Percentiles rank a stretch among this genome's conserved stretches.
Evolutionary conservation across 2,329 filamentous ascomycete species (phyloP).

Genomic region (Cordyceps cicadae): DNA sequence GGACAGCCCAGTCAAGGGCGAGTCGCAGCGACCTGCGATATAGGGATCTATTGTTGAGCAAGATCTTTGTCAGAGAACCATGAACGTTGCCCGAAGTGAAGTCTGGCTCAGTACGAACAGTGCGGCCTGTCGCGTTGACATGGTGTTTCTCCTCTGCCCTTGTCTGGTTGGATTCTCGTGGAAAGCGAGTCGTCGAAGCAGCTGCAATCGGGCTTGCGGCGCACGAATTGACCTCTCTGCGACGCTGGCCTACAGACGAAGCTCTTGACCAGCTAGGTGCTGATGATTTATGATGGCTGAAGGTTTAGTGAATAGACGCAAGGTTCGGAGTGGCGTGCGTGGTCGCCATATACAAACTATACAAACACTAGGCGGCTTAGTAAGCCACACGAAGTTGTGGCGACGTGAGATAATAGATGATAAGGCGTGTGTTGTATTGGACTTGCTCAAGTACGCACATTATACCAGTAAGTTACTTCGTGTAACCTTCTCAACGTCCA

Average conservation of each 20-base stretch:
- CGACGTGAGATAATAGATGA: background rate
- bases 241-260: background rate
- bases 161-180: background rate
- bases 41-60: constrained; percentile 49
- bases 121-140: constrained; percentile 41
- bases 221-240: background rate
- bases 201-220: background rate
- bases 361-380: background rate
- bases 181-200: background rate
- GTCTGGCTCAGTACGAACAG: constrained; percentile 32
- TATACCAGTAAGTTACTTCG: no score
- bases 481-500: background rate
- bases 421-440: background rate
- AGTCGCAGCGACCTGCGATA: constrained; percentile 92
- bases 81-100: constrained; percentile 2
- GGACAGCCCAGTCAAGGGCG: constrained; percentile 89
- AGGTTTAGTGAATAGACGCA: background rate
- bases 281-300: background rate
- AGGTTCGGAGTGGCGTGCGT: background rate
- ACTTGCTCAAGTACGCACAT: no score
- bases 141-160: constrained; percentile 14
- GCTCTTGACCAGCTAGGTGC: background rate
- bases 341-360: background rate
- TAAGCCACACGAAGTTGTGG: background rate
- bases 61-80: background rate